phyloP scores from a whole-genome alignment of 2,329 filamentous ascomycete species.

The Colletotrichum phormii region DNA sequence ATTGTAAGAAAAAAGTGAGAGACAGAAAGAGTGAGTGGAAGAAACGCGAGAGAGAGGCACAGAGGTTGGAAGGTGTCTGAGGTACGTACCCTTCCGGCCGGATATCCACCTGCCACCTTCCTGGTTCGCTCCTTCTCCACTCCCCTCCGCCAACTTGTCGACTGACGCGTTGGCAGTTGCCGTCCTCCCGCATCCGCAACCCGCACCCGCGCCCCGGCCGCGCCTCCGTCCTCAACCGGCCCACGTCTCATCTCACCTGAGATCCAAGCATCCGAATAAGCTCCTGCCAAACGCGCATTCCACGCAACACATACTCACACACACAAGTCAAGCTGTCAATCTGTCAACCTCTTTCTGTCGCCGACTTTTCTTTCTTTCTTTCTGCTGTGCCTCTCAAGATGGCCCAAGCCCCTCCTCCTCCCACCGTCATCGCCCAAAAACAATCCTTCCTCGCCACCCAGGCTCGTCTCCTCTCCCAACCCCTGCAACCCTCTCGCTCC shows the following conservation, averaged over 20 bases:
- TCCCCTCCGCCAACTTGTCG: not conserved
- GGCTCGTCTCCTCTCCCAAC: conserved; percentile 71
- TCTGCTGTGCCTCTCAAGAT: conserved; percentile 1
- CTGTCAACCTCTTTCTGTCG: not conserved
- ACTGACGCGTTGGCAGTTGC: not conserved
- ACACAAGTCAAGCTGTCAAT: no score
- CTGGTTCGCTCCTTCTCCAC: not conserved
- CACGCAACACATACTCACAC: not conserved
- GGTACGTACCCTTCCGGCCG: not conserved
- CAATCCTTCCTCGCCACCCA: conserved; percentile 72
- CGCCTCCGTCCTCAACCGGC: not conserved
- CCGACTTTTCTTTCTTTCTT: not conserved
- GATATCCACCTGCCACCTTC: conserved; percentile 1
- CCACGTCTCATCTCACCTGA: not conserved
- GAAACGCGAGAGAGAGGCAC: not conserved
- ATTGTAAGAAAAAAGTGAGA: not conserved
- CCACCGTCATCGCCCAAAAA: conserved; percentile 72
- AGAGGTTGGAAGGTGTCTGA: not conserved
- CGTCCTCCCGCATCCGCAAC: not conserved
- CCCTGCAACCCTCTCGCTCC: conserved; percentile 64
- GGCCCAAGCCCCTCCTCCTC: conserved; percentile 48
- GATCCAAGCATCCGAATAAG: not conserved
- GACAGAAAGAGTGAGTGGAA: not conserved
- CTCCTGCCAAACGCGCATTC: not conserved
- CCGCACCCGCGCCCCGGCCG: conserved; percentile 8